phyloP scores from a whole-genome alignment of 768 basidiomycete genomes.

The Coprinopsis marcescibilis region DNA sequence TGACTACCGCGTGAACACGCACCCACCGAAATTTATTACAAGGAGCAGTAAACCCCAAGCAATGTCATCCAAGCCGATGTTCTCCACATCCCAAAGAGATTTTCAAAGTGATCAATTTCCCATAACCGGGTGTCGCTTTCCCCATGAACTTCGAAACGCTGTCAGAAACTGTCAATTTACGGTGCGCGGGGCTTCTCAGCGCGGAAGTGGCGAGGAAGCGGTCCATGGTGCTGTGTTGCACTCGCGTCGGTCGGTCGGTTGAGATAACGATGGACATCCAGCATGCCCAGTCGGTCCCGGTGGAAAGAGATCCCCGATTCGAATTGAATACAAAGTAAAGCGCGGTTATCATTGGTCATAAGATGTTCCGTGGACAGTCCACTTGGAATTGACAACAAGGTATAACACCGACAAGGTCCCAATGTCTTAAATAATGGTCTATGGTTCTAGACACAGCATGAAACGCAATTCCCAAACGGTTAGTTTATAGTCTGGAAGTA shows the following conservation, averaged over 20 bases:
- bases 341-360: too few relatives aligned
- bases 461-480: background rate
- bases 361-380: too few relatives aligned
- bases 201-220: background rate
- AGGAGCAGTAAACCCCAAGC: background rate
- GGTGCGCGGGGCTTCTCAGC: background rate
- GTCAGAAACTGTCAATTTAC: slow-evolving; percentile 4
- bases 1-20: background rate
- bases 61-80: background rate
- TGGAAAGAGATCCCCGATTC: too few relatives aligned
- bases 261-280: too few relatives aligned
- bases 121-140: background rate
- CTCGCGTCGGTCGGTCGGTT: too few relatives aligned
- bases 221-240: too few relatives aligned
- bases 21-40: background rate
- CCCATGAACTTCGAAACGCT: slow-evolving; percentile 2
- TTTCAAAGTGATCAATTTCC: background rate
- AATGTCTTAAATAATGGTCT: too few relatives aligned
- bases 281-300: too few relatives aligned
- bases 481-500: slow-evolving; percentile 4
- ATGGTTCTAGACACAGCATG: background rate
- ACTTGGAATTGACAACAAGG: too few relatives aligned
- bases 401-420: too few relatives aligned
- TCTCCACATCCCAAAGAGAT: background rate
- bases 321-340: too few relatives aligned